Conservation (phyloP, 306 rosid genomes). For the Prunus mongolica region DNA sequence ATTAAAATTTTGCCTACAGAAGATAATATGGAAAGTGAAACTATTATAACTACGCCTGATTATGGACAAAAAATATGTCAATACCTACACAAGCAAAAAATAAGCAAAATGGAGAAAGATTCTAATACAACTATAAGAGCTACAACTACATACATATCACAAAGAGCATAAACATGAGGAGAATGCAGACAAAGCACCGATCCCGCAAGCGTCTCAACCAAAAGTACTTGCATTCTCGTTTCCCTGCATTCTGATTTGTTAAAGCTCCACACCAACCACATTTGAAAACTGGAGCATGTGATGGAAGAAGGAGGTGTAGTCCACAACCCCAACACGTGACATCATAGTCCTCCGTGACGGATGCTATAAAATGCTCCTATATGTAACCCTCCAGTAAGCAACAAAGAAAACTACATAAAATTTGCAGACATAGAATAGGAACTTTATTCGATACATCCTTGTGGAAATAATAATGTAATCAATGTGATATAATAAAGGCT, state of each 20-base stretch:
- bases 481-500: neutral
- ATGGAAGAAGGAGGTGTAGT: slow-evolving; percentile 61
- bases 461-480: neutral
- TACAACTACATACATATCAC: slow-evolving; percentile 63
- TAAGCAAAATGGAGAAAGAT: neutral
- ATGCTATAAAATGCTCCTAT: slow-evolving; percentile 62
- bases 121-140: neutral
- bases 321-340: slow-evolving; percentile 98
- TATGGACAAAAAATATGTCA: neutral
- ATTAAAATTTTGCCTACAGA: neutral
- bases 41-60: neutral
- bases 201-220: slow-evolving; percentile 73
- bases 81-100: neutral
- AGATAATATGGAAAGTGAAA: neutral
- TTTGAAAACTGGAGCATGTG: slow-evolving; percentile 60
- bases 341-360: slow-evolving; percentile 46
- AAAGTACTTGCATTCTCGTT: slow-evolving; percentile 44
- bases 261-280: slow-evolving; percentile 99
- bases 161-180: slow-evolving; percentile 66
- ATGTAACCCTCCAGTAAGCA: slow-evolving; percentile 52
- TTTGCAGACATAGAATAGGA: neutral
- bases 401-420: slow-evolving; percentile 20
- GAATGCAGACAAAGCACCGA: slow-evolving; percentile 59
- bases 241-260: slow-evolving; percentile 52
- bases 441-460: neutral